Percentiles rank a stretch among this genome's conserved stretches.
phyloP scores from a whole-genome alignment of 495 filamentous ascomycete species.

The Jackrogersella multiformis region DNA sequence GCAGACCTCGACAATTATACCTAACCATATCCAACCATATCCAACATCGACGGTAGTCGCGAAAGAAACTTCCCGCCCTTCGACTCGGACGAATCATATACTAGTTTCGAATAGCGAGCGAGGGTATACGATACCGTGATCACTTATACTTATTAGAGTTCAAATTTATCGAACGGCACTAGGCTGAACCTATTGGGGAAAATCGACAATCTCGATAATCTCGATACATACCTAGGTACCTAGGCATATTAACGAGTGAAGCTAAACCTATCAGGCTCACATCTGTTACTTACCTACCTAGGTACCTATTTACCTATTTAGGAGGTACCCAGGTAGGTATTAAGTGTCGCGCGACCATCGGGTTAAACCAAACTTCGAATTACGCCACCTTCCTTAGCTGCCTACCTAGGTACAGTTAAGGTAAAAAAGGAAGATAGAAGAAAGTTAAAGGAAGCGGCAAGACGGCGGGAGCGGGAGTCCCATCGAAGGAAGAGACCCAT shows the following conservation, averaged over 20 bases:
- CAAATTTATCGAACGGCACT: constrained; percentile 4
- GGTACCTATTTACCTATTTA: no score
- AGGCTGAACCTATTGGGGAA: neutral
- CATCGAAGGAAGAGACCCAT: constrained; percentile 31
- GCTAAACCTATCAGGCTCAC: neutral
- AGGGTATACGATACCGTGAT: neutral
- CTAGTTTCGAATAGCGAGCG: neutral
- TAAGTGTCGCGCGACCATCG: constrained; percentile 35
- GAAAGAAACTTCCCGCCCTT: constrained; percentile 17
- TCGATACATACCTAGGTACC: no score
- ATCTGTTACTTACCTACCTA: neutral
- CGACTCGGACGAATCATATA: constrained; percentile 22
- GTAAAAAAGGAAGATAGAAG: constrained; percentile 16
- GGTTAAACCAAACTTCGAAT: constrained; percentile 9
- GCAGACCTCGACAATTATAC: constrained; percentile 5
- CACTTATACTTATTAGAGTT: constrained; percentile 25
- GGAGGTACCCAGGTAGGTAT: neutral
- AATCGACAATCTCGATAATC: neutral
- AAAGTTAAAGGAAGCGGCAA: constrained; percentile 30
- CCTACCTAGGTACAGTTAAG: no score
- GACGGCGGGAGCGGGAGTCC: constrained; percentile 42
- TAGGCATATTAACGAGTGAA: neutral
- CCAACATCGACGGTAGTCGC: constrained; percentile 2
- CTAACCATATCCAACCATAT: constrained; percentile 15
- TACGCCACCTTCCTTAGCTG: no score